Conservation (phyloP, 148 eudicot species). For the Pharnaceum exiguum region DNA sequence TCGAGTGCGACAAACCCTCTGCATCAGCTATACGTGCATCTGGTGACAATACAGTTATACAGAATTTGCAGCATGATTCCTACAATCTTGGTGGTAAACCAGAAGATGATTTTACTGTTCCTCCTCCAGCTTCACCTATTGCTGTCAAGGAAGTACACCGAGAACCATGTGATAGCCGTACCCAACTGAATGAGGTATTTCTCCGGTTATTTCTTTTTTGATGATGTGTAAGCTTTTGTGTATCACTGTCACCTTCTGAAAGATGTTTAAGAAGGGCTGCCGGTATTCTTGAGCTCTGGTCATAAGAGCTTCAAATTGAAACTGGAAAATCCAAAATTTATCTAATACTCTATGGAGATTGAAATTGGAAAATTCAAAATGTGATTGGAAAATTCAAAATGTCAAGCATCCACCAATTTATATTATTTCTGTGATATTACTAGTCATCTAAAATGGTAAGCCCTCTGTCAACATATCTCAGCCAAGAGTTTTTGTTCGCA, state of each 20-base stretch:
- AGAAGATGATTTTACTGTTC: conserved; percentile 26
- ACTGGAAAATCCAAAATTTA: too few species aligned
- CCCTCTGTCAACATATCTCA: not conserved
- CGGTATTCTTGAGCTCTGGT: too few species aligned
- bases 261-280: too few species aligned
- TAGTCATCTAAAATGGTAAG: not conserved
- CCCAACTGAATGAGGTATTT: conserved; percentile 34
- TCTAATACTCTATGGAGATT: too few species aligned
- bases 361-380: too few species aligned
- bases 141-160: conserved; percentile 31
- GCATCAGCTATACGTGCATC: conserved; percentile 23
- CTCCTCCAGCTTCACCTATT: conserved; percentile 40
- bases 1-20: conserved; percentile 67
- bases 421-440: too few species aligned
- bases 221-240: not conserved
- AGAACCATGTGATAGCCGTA: conserved; percentile 26
- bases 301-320: too few species aligned
- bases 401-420: too few species aligned
- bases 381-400: too few species aligned
- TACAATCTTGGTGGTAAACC: conserved; percentile 25
- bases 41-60: conserved; percentile 16
- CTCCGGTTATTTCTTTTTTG: not conserved
- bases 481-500: conserved; percentile 12
- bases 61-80: conserved; percentile 15
- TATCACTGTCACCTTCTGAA: too few species aligned